Percentiles rank a stretch among this genome's conserved stretches.
These are phyloP conservation scores for Isatis tinctoria DNA, from an alignment of 345 rosid genomes.

Conservation along the genomic window DNA sequence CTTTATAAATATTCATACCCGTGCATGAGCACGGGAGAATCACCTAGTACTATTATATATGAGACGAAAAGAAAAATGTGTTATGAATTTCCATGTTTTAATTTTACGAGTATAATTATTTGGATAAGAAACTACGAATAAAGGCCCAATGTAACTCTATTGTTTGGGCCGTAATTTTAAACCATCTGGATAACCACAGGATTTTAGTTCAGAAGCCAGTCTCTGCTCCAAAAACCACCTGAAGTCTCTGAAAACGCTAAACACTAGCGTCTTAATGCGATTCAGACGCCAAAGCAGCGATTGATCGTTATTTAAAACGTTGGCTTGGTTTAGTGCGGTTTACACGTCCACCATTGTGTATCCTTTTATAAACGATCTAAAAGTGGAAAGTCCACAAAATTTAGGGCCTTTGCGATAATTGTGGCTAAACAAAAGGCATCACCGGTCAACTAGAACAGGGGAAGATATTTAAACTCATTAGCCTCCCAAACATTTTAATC, in stretches of 20 bases:
- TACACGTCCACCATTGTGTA: not conserved
- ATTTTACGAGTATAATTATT: not conserved
- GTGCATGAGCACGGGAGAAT: no score
- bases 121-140: not conserved
- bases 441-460: slow-evolving; percentile 16
- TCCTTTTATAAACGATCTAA: not conserved
- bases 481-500: not conserved
- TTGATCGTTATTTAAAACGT: not conserved
- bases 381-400: slow-evolving; percentile 6
- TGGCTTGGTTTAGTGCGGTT: not conserved
- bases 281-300: no score
- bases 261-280: no score
- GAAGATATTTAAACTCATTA: slow-evolving; percentile 1
- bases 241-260: no score
- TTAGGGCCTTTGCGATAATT: slow-evolving; percentile 13
- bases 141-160: not conserved
- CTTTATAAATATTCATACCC: no score
- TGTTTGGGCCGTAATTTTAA: not conserved
- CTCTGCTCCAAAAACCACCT: no score
- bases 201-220: no score
- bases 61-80: not conserved
- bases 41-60: not conserved
- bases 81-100: not conserved
- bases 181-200: not conserved
- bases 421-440: slow-evolving; percentile 14